Conservation (phyloP, 2,329 filamentous ascomycete genomes). For the Amesomyces nigricolor region DNA sequence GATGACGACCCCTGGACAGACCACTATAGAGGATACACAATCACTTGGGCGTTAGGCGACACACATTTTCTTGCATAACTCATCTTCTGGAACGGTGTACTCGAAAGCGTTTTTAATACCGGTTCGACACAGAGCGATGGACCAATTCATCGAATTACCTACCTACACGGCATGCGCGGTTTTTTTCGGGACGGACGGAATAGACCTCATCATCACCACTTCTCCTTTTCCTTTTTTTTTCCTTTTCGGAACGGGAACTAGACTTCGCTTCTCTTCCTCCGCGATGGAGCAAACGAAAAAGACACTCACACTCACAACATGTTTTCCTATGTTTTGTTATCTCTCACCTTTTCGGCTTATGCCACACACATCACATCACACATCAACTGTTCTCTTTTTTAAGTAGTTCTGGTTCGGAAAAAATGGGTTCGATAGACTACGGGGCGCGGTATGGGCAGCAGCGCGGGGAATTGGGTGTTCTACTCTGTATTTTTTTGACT, state of each 20-base stretch:
- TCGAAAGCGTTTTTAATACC: conserved; percentile 17
- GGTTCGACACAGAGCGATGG: conserved; percentile 8
- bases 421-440: conserved; percentile 1
- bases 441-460: background rate
- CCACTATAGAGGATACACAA: conserved; percentile 23
- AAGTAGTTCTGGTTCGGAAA: background rate
- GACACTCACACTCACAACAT: background rate
- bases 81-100: conserved; percentile 10
- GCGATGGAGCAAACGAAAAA: conserved; percentile 10
- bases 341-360: background rate
- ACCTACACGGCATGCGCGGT: too few species aligned
- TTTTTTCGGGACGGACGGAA: too few species aligned
- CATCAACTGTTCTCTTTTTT: background rate
- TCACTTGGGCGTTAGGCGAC: conserved; percentile 16
- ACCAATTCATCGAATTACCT: background rate
- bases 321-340: conserved; percentile 5
- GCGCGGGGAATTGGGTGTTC: background rate
- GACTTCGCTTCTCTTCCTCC: conserved; percentile 17
- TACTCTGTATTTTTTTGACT: conserved; percentile 3
- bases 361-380: background rate
- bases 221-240: conserved; percentile 7
- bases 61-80: background rate
- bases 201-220: conserved; percentile 19
- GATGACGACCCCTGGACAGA: conserved; percentile 17
- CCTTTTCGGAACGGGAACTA: conserved; percentile 18